Percentiles rank a stretch among this genome's conserved stretches.
Conservation (phyloP, 1,139 yeast species). For the Scheffersomyces stambukii region DNA sequence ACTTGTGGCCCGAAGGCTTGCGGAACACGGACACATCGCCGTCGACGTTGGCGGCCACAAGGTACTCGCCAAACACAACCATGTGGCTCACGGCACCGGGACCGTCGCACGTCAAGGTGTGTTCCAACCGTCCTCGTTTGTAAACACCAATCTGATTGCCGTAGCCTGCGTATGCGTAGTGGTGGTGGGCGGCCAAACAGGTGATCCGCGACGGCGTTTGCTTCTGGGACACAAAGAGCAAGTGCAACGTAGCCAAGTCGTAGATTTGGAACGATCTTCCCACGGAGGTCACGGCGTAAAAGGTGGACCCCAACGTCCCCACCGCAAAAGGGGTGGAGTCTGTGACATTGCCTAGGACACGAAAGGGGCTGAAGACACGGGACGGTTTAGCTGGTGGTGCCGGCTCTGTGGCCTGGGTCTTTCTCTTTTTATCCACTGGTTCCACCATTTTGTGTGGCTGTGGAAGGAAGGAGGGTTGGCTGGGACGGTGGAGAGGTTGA, state of each 20-base stretch:
- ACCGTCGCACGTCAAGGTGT: slow-evolving; percentile 40
- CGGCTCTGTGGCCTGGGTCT: slow-evolving; percentile 12
- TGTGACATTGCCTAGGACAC: slow-evolving; percentile 62
- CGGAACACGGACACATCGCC: slow-evolving; percentile 61
- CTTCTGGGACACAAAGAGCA: slow-evolving; percentile 79
- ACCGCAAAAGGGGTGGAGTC: slow-evolving; percentile 82
- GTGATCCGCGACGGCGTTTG: slow-evolving; percentile 71
- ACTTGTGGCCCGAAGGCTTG: slow-evolving; percentile 45
- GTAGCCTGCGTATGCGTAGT: slow-evolving; percentile 76
- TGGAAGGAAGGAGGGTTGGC: slow-evolving; percentile 1
- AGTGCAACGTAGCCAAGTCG: slow-evolving; percentile 83
- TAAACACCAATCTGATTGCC: slow-evolving; percentile 71
- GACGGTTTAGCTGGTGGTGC: slow-evolving; percentile 17
- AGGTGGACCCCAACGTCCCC: slow-evolving; percentile 85
- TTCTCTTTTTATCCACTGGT: slow-evolving; percentile 29
- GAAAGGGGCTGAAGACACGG: slow-evolving; percentile 42
- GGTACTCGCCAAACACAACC: slow-evolving; percentile 72
- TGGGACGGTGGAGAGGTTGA: neutral
- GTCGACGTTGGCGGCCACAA: slow-evolving; percentile 56
- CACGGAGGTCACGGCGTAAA: slow-evolving; percentile 83
- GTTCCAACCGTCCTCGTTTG: slow-evolving; percentile 76
- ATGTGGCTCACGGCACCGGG: slow-evolving; percentile 43
- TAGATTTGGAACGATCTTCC: slow-evolving; percentile 90
- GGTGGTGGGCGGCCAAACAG: slow-evolving; percentile 75
- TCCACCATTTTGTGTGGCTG: slow-evolving; percentile 22